These are phyloP conservation scores for Puccinellia tenuiflora DNA, from an alignment of 176 grass and related monocot genomes.

Conservation along the genomic window DNA sequence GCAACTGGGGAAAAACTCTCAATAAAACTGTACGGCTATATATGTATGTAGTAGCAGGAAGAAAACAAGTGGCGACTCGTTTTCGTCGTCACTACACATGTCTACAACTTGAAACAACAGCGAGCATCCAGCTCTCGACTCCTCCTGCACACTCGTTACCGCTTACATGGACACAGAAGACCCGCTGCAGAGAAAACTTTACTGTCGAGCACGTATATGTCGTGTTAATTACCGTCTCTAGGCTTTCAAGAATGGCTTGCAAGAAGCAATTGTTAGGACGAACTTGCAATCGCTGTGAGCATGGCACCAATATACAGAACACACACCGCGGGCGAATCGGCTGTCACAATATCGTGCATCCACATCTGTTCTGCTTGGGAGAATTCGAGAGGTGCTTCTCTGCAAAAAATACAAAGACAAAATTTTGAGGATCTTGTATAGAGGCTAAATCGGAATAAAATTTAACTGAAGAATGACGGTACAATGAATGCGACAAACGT, in stretches of 20 bases:
- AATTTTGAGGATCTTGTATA: background rate
- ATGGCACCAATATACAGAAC: slow-evolving; percentile 30
- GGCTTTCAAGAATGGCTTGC: slow-evolving; percentile 35
- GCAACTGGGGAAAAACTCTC: background rate
- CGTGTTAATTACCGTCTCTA: slow-evolving; percentile 17
- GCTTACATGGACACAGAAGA: no score
- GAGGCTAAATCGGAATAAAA: background rate
- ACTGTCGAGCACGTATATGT: slow-evolving; percentile 8
- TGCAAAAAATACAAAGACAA: slow-evolving; percentile 18
- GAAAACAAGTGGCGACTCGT: slow-evolving; percentile 2
- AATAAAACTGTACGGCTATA: background rate
- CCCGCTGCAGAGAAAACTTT: slow-evolving; percentile 31
- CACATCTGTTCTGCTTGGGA: slow-evolving; percentile 50
- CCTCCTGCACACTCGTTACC: slow-evolving; percentile 19
- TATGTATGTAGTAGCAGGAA: background rate
- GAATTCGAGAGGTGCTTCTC: slow-evolving; percentile 49
- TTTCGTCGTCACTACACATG: slow-evolving; percentile 13
- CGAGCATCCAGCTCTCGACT: slow-evolving; percentile 7
- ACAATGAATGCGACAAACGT: background rate
- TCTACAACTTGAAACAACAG: slow-evolving; percentile 25
- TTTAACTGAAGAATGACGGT: background rate
- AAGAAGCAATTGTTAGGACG: slow-evolving; percentile 29
- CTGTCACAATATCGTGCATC: slow-evolving; percentile 67
- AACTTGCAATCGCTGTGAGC: slow-evolving; percentile 34
- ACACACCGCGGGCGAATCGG: background rate